Evolutionary conservation across 1,139 yeast species (phyloP), one percentile per base, ranked within the genome.

Genomic region (Kodamaea anthophila): DNA sequence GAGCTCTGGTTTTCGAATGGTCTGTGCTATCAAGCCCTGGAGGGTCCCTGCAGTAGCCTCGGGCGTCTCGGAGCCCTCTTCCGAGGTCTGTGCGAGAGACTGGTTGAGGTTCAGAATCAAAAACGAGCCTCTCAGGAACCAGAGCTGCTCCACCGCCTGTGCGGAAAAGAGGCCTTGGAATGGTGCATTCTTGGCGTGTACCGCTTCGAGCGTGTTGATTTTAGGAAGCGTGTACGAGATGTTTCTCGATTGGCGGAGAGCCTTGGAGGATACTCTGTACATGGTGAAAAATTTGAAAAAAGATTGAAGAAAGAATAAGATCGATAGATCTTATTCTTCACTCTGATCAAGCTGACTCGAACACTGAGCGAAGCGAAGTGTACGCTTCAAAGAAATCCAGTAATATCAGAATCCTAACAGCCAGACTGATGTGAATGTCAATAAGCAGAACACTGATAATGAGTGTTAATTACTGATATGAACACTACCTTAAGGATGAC

Each of bases 121-220:
- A 13, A 47, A 39, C 11, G 61, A 58, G 5, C 77, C 71, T 51
- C 82, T 67, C 23, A 68, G 57, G 43, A 65, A 74, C 81, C 85
- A 81, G 21, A 79, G 65, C 42, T 70, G 74, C 21, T 71, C 51
- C 13, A 79, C 51, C 9, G 83, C 74, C 16, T 60, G 44, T 9
- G 63, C 40, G 8, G 80, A 66, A 38, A 72, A 69, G 12, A 80
- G 55, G 1, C 88, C 88, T 18, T 59, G 53, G 34, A 77, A 63
- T 13, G 71, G 69, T 7, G 55, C 46, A 9, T 59, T 41, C 15
- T 52, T 44, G 5, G 55, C 44, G 35, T 48, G 55, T 23, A 60
- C 35, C 9, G 52, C 45, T 29, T 65, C 67, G 33, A 66, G 47
- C n/a, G 55, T 41, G 21, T 52, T 38, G 23, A 59, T 49, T 26